Conservation (phyloP, 1,284 basidiomycete species). For the Ganoderma lucidum region DNA sequence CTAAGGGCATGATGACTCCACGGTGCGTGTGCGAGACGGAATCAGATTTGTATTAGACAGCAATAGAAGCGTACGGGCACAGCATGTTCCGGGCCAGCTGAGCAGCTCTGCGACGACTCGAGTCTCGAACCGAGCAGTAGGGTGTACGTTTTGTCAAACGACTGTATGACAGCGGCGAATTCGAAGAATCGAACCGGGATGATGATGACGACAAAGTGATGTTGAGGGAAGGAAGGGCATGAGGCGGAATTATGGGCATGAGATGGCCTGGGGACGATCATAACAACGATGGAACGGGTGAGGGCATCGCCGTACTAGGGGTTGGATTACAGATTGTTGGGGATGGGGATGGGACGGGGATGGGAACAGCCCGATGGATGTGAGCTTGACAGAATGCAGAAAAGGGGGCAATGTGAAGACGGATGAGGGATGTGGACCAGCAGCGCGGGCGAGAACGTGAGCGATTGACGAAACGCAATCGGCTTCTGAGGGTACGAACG, state of each 20-base stretch:
- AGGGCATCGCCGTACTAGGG: background rate
- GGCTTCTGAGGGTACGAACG: background rate
- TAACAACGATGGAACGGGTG: background rate
- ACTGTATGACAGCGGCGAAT: background rate
- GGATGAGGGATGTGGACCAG: background rate
- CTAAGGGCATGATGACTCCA: background rate
- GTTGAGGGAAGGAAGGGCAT: background rate
- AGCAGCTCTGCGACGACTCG: background rate
- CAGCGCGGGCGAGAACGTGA: background rate
- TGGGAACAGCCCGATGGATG: background rate
- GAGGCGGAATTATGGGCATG: background rate
- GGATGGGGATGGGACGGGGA: background rate
- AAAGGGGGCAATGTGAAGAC: background rate
- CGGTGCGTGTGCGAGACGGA: background rate
- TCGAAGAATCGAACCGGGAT: background rate
- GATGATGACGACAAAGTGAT: background rate
- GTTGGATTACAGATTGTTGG: background rate
- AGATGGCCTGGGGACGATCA: background rate
- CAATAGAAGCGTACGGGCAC: slow-evolving; percentile 13
- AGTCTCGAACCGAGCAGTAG: background rate
- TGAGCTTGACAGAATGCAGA: slow-evolving; percentile 8
- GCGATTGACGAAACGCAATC: background rate
- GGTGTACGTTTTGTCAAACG: background rate
- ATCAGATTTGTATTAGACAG: slow-evolving; percentile 13
- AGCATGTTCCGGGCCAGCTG: slow-evolving; percentile 1